Percentiles rank a stretch among this genome's conserved stretches.
These are phyloP conservation scores for Glaciozyma martinii DNA, from an alignment of 768 basidiomycete genomes.

Conservation along the genomic window DNA sequence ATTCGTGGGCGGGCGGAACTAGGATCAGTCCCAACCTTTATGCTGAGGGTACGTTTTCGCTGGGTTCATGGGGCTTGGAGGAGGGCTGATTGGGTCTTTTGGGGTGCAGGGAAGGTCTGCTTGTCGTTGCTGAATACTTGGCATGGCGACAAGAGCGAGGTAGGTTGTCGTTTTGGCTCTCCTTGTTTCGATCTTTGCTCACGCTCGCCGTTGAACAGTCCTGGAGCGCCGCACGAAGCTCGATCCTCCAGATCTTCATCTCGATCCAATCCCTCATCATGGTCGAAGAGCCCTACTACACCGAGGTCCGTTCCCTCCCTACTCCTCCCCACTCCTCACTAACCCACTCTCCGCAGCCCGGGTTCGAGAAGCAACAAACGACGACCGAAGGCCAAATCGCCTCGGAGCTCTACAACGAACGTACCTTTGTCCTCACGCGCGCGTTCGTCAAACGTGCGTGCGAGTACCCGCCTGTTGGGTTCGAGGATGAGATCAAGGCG, in stretches of 20 bases:
- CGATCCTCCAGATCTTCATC: constrained; percentile 80
- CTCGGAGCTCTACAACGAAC: constrained; percentile 87
- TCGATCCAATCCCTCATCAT: constrained; percentile 90
- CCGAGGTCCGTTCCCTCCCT: constrained; percentile 15
- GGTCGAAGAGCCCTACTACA: constrained; percentile 77
- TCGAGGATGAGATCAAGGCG: constrained; percentile 64
- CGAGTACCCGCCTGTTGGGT: constrained; percentile 61
- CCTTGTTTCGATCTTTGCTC: background rate
- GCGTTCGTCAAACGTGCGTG: constrained; percentile 84
- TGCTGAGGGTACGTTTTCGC: constrained; percentile 57
- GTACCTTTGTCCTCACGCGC: constrained; percentile 80
- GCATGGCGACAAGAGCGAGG: constrained; percentile 56
- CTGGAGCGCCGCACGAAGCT: constrained; percentile 77
- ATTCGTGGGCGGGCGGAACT: constrained; percentile 63
- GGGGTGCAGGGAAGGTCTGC: constrained; percentile 47
- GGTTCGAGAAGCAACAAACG: constrained; percentile 81
- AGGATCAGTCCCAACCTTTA: constrained; percentile 55
- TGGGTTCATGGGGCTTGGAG: constrained; percentile 2
- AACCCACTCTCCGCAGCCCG: constrained; percentile 66
- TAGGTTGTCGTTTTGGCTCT: background rate
- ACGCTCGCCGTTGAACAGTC: constrained; percentile 58
- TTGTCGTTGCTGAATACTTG: constrained; percentile 43
- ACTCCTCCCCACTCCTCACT: background rate
- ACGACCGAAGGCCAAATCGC: constrained; percentile 84
- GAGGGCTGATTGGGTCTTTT: background rate